Conservation (phyloP, 2,329 filamentous ascomycete genomes). For the Sporothrix curviconia region DNA sequence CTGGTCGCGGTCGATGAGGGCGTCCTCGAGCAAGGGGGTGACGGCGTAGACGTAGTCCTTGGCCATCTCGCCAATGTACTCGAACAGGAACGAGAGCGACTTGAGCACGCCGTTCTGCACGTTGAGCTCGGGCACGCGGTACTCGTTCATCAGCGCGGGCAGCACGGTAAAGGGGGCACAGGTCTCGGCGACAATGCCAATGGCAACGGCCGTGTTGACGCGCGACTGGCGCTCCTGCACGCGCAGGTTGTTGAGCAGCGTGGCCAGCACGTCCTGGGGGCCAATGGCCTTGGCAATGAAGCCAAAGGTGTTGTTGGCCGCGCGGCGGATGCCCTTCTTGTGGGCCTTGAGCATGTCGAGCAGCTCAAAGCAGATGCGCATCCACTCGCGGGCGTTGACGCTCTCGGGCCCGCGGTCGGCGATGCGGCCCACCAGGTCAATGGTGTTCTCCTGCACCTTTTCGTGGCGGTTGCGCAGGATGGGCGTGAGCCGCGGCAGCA, state of each 20-base stretch:
- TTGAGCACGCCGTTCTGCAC: conserved; percentile 98
- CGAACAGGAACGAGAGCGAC: conserved; percentile 91
- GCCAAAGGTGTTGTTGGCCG: conserved; percentile 98
- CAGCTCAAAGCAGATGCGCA: conserved; percentile 98
- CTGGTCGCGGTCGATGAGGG: conserved; percentile 94
- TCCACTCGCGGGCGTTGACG: conserved; percentile 97
- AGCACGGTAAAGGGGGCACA: conserved; percentile 97
- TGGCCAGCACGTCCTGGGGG: conserved; percentile 92
- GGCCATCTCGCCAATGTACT: conserved; percentile 99
- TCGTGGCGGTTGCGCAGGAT: conserved; percentile 97
- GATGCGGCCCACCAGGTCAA: conserved; percentile 95
- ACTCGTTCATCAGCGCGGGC: conserved; percentile 99
- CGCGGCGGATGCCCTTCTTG: conserved; percentile 97
- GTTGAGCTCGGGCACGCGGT: conserved; percentile 94
- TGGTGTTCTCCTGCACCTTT: conserved; percentile 98
- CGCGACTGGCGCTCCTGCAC: conserved; percentile 97
- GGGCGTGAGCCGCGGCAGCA: conserved; percentile 90
- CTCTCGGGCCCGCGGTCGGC: conserved; percentile 94
- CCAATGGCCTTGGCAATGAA: conserved; percentile 99
- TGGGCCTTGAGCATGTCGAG: conserved; percentile 99
- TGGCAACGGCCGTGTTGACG: conserved; percentile 96
- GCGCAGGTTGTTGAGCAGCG: conserved; percentile 89
- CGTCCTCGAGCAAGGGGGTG: conserved; percentile 90
- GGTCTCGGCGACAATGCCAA: conserved; percentile 96
- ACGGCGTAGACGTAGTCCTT: conserved; percentile 99